Conservation (phyloP, 192 early-diverging fungal species). For the Irineochytrium annulatum region DNA sequence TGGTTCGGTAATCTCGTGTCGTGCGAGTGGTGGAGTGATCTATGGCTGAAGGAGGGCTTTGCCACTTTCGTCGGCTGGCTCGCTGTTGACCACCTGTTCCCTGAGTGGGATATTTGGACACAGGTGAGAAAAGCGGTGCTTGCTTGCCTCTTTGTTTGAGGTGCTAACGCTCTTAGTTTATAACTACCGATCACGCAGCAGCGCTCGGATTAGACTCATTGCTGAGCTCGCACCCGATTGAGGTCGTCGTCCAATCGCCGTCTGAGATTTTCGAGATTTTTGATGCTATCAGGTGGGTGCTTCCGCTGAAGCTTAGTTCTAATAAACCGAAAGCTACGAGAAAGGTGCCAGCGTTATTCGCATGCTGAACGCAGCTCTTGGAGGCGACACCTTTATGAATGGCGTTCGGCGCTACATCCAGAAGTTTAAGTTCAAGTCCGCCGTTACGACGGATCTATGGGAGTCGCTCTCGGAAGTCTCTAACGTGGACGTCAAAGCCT, state of each 20-base stretch:
- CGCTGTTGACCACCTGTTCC: conserved; percentile 85
- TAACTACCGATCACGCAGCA: conserved; percentile 69
- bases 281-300: conserved; percentile 70
- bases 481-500: conserved; percentile 71
- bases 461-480: conserved; percentile 70
- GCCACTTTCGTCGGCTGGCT: conserved; percentile 93
- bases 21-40: conserved; percentile 92
- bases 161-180: no score
- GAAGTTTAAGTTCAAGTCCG: conserved; percentile 79
- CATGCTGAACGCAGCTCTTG: conserved; percentile 70
- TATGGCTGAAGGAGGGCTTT: conserved; percentile 97
- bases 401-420: conserved; percentile 63
- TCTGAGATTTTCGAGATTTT: conserved; percentile 92
- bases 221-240: conserved; percentile 86
- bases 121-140: no score
- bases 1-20: conserved; percentile 94
- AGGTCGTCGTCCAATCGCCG: conserved; percentile 79
- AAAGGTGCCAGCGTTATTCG: conserved; percentile 94
- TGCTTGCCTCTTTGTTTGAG: no score
- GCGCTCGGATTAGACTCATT: conserved; percentile 79
- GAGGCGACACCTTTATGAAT: conserved; percentile 33
- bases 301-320: background rate
- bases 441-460: conserved; percentile 88
- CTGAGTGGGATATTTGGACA: conserved; percentile 93
- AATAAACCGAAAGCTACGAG: conserved; percentile 48